Conservation (phyloP, 495 filamentous ascomycete genomes). For the Tuber microsphaerosporum region DNA sequence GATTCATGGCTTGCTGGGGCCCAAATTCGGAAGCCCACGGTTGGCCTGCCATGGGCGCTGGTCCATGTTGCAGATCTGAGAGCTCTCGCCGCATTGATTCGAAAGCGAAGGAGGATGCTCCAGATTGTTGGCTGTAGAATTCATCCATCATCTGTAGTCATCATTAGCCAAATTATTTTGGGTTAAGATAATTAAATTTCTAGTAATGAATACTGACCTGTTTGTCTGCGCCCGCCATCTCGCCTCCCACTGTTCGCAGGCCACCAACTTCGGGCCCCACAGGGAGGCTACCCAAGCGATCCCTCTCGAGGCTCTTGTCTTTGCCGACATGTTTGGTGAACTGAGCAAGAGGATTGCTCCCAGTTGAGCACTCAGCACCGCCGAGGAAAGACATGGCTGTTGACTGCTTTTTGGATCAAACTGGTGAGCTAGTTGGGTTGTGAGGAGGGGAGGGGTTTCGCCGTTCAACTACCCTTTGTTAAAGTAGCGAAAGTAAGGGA, state of each 20-base stretch:
- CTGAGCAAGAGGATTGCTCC: constrained; percentile 89
- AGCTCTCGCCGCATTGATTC: constrained; percentile 62
- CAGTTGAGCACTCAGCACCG: constrained; percentile 94
- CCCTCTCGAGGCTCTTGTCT: constrained; percentile 87
- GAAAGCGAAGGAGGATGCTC: constrained; percentile 55
- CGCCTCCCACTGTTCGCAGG: constrained; percentile 52
- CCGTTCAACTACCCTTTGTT: constrained; percentile 4
- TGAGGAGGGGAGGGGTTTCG: background rate
- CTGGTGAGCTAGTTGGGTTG: background rate
- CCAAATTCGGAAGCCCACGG: constrained; percentile 63
- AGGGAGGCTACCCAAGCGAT: constrained; percentile 68
- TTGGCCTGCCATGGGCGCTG: constrained; percentile 41
- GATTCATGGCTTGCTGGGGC: constrained; percentile 34
- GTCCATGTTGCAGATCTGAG: constrained; percentile 53
- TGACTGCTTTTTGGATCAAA: constrained; percentile 4
- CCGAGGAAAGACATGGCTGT: constrained; percentile 79
- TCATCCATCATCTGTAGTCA: constrained; percentile 75
- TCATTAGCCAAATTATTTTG: constrained; percentile 28
- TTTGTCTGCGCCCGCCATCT: constrained; percentile 56
- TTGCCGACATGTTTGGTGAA: constrained; percentile 91
- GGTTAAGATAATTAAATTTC: background rate
- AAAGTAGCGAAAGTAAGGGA: background rate
- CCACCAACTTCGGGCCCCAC: constrained; percentile 50
- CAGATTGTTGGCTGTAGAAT: constrained; percentile 64
- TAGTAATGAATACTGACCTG: constrained; percentile 47